Conservation (phyloP, 148 eudicot genomes). For the Silene latifolia region DNA sequence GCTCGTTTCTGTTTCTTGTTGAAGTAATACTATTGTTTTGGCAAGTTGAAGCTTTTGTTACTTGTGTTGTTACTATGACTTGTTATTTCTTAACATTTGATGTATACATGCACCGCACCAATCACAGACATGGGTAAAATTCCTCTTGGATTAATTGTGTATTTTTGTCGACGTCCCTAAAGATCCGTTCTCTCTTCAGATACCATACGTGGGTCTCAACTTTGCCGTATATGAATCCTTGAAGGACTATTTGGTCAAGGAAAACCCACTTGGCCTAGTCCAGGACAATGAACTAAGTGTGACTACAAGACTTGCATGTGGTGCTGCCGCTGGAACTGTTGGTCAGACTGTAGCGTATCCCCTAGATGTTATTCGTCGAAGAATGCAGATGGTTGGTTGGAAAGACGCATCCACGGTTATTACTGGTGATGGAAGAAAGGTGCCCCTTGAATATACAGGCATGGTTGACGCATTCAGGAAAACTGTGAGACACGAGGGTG, state of each 20-base stretch:
- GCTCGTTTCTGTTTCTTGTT: too few relatives aligned
- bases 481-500: conserved; percentile 81
- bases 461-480: conserved; percentile 85
- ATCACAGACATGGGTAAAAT: neutral
- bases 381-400: conserved; percentile 99
- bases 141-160: neutral
- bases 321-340: conserved; percentile 85
- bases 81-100: too few relatives aligned
- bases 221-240: conserved; percentile 88
- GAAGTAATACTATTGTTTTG: too few relatives aligned
- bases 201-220: conserved; percentile 90
- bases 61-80: too few relatives aligned
- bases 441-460: conserved; percentile 61
- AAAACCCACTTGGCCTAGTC: conserved; percentile 52
- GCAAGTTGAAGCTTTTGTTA: too few relatives aligned
- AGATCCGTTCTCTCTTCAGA: conserved; percentile 30
- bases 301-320: conserved; percentile 82
- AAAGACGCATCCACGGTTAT: conserved; percentile 75
- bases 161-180: neutral
- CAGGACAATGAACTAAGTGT: conserved; percentile 60
- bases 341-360: conserved; percentile 96
- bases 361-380: conserved; percentile 81
- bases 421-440: conserved; percentile 62
- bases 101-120: neutral
- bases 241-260: conserved; percentile 73